Evolutionary conservation across 495 filamentous ascomycete genomes (phyloP).

Genomic region (Diplogelasinospora grovesii): DNA sequence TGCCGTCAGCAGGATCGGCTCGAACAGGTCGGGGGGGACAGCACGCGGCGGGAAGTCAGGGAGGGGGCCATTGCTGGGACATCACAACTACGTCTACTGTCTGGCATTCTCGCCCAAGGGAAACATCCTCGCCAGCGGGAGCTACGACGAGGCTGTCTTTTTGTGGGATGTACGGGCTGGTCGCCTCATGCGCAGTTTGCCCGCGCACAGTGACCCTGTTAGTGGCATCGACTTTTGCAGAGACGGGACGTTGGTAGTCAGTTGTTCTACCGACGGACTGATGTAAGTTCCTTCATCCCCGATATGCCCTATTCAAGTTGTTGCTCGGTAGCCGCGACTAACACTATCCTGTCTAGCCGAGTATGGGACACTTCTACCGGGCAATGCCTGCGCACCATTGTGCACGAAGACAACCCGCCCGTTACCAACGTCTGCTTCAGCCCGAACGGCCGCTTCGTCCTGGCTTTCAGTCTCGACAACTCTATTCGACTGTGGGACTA

Average conservation of each 20-base stretch:
- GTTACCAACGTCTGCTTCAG: conserved; percentile 87
- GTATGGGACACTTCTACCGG: conserved; percentile 96
- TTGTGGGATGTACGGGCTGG: conserved; percentile 91
- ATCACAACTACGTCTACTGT: conserved; percentile 93
- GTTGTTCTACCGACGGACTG: conserved; percentile 82
- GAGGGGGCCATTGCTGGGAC: conserved; percentile 61
- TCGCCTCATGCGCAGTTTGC: conserved; percentile 76
- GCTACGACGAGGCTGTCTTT: conserved; percentile 95
- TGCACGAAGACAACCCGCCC: conserved; percentile 92
- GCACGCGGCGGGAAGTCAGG: conserved; percentile 23
- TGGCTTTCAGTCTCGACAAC: conserved; percentile 86
- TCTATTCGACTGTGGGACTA: conserved; percentile 94
- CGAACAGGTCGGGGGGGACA: conserved; percentile 2
- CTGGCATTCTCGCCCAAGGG: conserved; percentile 93
- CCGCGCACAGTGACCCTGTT: conserved; percentile 92
- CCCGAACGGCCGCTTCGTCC: conserved; percentile 85
- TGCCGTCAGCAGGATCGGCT: conserved; percentile 1
- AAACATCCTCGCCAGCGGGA: conserved; percentile 89
- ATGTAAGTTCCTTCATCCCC: conserved; percentile 57
- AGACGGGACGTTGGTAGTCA: conserved; percentile 86
- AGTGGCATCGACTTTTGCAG: conserved; percentile 86
- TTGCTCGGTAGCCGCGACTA: no score
- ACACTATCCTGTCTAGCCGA: conserved; percentile 46
- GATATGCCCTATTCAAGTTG: no score
- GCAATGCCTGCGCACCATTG: conserved; percentile 87